Evolutionary conservation across 352 stramenopile genomes (phyloP), one percentile per base, ranked within the genome.

Genomic region (Phytophthora syringae): DNA sequence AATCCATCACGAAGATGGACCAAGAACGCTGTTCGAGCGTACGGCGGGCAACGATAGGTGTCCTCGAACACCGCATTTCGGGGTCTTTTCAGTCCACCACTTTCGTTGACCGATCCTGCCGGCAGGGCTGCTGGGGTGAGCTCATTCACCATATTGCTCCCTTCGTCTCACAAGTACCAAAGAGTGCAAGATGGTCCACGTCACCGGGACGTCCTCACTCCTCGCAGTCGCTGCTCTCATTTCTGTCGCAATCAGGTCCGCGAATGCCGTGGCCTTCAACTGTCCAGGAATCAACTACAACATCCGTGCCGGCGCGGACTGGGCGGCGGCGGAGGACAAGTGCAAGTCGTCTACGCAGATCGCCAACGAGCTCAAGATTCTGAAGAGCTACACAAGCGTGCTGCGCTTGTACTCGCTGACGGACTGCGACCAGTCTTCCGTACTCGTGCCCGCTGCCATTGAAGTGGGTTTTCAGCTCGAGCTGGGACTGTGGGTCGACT

Each of bases 201-300:
- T 32, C 9, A 32, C 27, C 27, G 27, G 27, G 9, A 32, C 27
- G 27, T 32, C 27, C 27, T 32, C 51, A 63, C 36, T 60, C 43
- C 27, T 67, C 50, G 37, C 59, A 24, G 20, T 52, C 45, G 32
- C 47, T 15, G 57, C 51, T 12, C 43, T 62, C 52, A 32, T 32
- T 32, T 5, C 27, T 10, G 27, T 32, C 27, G 27, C 53, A 32
- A 39, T 39, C 20, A 64, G 16, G 52, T 58, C 42, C 16, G 53
- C 50, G 5, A 9, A 32, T 32, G 27, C 27, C 27, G 27, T 32
- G 27, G 49, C 47, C 21, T 72, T 80, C 52, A 65, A 39, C 59
- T 32, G 27, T 64, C 50, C 61, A 83, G 32, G 12, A 11, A 39
- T 39, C 32, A 39, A 39, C 32, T 39, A 16, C 12, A 39, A 16